phyloP scores from a whole-genome alignment of 2,329 filamentous ascomycete genomes.

The Exutisphaerella laricina region DNA sequence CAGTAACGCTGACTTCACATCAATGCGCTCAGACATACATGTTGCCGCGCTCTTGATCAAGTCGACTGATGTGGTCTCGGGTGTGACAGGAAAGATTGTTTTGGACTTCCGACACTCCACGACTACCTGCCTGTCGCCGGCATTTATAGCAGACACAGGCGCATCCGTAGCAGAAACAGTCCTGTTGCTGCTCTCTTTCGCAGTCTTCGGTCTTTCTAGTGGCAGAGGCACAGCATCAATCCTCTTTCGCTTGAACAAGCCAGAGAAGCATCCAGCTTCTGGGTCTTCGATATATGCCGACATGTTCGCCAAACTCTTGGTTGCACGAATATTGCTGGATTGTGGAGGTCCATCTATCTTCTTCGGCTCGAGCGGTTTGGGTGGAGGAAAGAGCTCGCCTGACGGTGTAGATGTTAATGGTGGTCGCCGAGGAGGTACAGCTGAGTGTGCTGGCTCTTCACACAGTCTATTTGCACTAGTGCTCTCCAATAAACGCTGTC shows the following conservation, averaged over 20 bases:
- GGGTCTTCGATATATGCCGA: slow-evolving; percentile 21
- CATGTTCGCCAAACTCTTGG: slow-evolving; percentile 26
- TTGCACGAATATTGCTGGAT: slow-evolving; percentile 31
- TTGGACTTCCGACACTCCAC: slow-evolving; percentile 67
- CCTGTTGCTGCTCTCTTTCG: slow-evolving; percentile 38
- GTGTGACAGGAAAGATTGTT: slow-evolving; percentile 65
- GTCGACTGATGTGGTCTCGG: slow-evolving; percentile 68
- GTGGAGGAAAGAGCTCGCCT: slow-evolving; percentile 30
- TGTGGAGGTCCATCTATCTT: slow-evolving; percentile 26
- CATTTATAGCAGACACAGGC: slow-evolving; percentile 73
- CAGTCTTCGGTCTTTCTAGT: slow-evolving; percentile 17
- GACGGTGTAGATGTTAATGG: slow-evolving; percentile 13
- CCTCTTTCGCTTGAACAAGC: slow-evolving; percentile 33
- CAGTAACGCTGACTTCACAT: slow-evolving; percentile 62
- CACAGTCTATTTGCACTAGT: slow-evolving; percentile 2
- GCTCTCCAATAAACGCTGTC: slow-evolving; percentile 4
- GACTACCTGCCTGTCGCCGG: slow-evolving; percentile 68
- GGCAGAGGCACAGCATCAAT: slow-evolving; percentile 14
- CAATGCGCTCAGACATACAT: slow-evolving; percentile 58
- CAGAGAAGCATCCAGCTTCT: slow-evolving; percentile 28
- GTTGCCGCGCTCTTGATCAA: slow-evolving; percentile 63
- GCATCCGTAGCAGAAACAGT: slow-evolving; percentile 61
- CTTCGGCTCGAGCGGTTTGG: slow-evolving; percentile 15
- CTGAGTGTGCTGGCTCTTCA: slow-evolving; percentile 2
- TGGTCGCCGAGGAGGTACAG: slow-evolving; percentile 2